A percentile compares a stretch with the other conserved stretches of the same genome.
Evolutionary conservation across 176 grass and related monocot genomes (phyloP).

Genomic region (Eremochloa ophiuroides): DNA sequence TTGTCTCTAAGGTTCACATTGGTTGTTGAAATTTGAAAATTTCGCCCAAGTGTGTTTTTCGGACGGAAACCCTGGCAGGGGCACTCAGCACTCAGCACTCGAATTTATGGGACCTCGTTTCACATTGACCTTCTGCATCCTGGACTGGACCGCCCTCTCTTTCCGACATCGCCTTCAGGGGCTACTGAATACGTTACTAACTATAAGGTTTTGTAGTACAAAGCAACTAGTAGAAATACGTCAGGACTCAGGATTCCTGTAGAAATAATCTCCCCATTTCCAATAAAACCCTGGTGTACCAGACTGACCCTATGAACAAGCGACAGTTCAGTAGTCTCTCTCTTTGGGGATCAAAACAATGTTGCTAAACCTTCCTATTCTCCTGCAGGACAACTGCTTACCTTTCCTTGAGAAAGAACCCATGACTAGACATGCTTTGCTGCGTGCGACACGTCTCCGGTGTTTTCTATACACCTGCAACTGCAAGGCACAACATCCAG

Average conservation of each 20-base stretch:
- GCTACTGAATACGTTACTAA: background rate
- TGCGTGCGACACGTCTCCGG: no score
- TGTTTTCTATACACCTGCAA: no score
- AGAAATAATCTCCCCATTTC: background rate
- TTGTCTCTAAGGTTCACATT: slow-evolving; percentile 12
- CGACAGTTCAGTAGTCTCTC: no score
- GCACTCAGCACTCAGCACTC: background rate
- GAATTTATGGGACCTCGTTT: background rate
- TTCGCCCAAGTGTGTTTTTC: background rate
- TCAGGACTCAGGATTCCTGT: background rate
- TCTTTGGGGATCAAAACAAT: no score
- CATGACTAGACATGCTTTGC: no score
- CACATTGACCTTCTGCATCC: background rate
- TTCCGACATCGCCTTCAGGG: background rate
- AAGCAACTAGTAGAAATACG: background rate
- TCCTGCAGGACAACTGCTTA: no score
- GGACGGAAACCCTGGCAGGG: background rate
- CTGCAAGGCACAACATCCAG: no score
- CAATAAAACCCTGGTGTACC: background rate
- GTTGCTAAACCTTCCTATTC: no score
- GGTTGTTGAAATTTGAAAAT: slow-evolving; percentile 3
- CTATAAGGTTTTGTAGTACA: background rate
- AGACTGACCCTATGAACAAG: background rate
- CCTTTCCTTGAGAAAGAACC: no score
- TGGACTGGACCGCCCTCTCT: background rate